Evolutionary conservation across 495 filamentous ascomycete genomes (phyloP).

Genomic region (Saxophila tyrrhenica): DNA sequence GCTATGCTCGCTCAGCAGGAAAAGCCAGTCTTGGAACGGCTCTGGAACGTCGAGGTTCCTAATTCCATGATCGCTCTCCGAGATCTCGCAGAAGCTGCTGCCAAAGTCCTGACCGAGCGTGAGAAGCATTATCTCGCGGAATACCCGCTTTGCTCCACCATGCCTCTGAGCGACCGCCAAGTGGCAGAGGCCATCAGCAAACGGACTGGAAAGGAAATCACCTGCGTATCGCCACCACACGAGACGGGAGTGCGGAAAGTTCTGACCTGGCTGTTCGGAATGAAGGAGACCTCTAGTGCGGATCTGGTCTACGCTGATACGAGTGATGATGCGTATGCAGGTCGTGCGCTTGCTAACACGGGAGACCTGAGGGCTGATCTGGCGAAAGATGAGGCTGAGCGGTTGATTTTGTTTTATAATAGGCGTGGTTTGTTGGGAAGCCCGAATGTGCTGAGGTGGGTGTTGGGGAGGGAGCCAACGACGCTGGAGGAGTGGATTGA

Average conservation of each 20-base stretch:
- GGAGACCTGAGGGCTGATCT: slow-evolving; percentile 2
- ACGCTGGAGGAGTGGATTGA: slow-evolving; percentile 10
- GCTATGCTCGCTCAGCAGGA: slow-evolving; percentile 15
- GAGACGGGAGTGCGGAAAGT: slow-evolving; percentile 9
- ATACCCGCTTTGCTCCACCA: slow-evolving; percentile 27
- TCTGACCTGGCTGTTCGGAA: not conserved
- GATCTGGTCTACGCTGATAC: not conserved
- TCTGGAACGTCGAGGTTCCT: slow-evolving; percentile 17
- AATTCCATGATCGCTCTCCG: slow-evolving; percentile 20
- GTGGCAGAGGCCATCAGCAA: slow-evolving; percentile 4
- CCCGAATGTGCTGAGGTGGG: slow-evolving; percentile 28
- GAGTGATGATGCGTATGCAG: not conserved
- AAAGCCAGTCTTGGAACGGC: slow-evolving; percentile 11
- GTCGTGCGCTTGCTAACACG: slow-evolving; percentile 7
- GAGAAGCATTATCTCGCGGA: slow-evolving; percentile 28
- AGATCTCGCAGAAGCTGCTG: slow-evolving; percentile 22
- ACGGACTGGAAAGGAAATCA: slow-evolving; percentile 17
- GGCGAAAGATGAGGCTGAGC: slow-evolving; percentile 21
- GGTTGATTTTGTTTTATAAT: slow-evolving; percentile 29
- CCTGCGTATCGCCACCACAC: slow-evolving; percentile 2
- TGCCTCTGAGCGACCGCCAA: slow-evolving; percentile 13
- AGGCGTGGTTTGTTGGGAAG: slow-evolving; percentile 26
- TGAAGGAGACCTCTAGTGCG: not conserved
- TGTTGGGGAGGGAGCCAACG: slow-evolving; percentile 25
- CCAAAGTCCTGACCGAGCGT: slow-evolving; percentile 22